Conservation (phyloP, 176 grass and related monocot species). For the Elaeis guineensis region DNA sequence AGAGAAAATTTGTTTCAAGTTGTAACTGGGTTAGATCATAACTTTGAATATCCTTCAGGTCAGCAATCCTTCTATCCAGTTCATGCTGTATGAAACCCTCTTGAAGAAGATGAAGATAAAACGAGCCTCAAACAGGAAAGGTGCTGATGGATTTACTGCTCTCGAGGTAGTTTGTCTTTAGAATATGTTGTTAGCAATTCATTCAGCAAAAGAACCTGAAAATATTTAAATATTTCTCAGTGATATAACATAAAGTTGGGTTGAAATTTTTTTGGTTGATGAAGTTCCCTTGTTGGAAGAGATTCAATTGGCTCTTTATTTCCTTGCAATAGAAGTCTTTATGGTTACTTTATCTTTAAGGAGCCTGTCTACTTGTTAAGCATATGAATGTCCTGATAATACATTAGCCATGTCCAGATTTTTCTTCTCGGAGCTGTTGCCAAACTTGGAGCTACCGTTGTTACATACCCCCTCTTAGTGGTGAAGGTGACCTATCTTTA, state of each 20-base stretch:
- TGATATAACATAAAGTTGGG: neutral
- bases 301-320: too few species aligned
- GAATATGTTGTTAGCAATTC: too few species aligned
- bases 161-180: conserved; percentile 42
- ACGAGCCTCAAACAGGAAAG: conserved; percentile 59
- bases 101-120: conserved; percentile 83
- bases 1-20: too few species aligned
- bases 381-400: conserved; percentile 4
- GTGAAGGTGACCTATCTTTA: conserved; percentile 51
- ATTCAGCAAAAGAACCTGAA: too few species aligned
- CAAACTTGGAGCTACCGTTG: conserved; percentile 79
- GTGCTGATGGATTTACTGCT: conserved; percentile 75
- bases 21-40: too few species aligned
- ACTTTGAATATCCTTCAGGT: conserved; percentile 27
- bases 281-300: too few species aligned
- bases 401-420: conserved; percentile 51
- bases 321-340: too few species aligned
- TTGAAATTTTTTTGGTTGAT: too few species aligned
- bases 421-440: conserved; percentile 95
- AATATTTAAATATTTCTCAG: too few species aligned
- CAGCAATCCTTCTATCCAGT: conserved; percentile 94
- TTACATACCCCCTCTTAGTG: conserved; percentile 86
- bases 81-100: conserved; percentile 97
- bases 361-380: neutral
- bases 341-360: too few species aligned